Evolutionary conservation across 495 filamentous ascomycete species (phyloP), one percentile per base, ranked within the genome.

Genomic region (Neohortaea acidophila): DNA sequence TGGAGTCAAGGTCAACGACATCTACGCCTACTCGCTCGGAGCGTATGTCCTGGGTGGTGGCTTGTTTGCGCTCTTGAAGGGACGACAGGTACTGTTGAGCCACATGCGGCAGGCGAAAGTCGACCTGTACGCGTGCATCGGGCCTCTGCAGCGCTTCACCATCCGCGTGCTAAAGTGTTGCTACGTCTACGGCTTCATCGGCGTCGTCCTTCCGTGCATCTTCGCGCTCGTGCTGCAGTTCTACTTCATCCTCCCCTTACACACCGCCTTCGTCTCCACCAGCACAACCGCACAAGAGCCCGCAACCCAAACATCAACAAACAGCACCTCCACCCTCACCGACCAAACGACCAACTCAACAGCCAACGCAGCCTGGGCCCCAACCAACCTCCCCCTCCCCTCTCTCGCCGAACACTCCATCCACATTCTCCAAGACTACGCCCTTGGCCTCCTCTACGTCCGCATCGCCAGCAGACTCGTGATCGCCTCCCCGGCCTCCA

Each of bases 21-120:
- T 99, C 24, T 96, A 99, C 55, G 87, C 91, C 9, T 92, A 93
- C 57, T 89, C 82, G 33, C 72, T 84, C 25, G 89, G 89, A 14
- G 66, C 87, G 39, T 87, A 84, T 51, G 62, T 82, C 13, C 67
- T 89, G 19, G 81, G 81, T 36, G 69, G 69, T 4, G 50, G 70
- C 11, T 59, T 67, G 11, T 86, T 81, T 54, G 48, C 65, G 20
- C 46, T 70, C 15, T 20, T 38, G 19, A 36, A 46, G 17, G 33
- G 38, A 2, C 21, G 38, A 18, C 2, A 9, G 6, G 33, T n/a
- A 12, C 9, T 42, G 4, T 23, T 2, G 6, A 10, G 3, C 15
- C 4, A 43, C 31, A 31, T 35, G 34, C 12, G 15, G 15, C 41
- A 44, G 47, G 58, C 9, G 51, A 10, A 3, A 11, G 3, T 45